These are phyloP conservation scores for Pythium apleroticum DNA, from an alignment of 352 stramenopile species.

Conservation along the genomic window DNA sequence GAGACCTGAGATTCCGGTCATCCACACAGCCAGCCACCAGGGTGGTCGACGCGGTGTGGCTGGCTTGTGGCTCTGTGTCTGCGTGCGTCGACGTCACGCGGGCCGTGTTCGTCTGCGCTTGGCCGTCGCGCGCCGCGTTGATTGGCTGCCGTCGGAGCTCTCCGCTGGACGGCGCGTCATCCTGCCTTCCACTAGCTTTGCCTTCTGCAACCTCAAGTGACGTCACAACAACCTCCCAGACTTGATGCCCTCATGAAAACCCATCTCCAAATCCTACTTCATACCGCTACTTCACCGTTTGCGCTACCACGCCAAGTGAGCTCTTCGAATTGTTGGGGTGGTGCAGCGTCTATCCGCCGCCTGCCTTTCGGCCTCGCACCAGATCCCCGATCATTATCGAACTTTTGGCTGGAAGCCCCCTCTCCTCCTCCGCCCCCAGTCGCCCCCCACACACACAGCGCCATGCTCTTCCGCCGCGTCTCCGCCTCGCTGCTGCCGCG, in stretches of 20 bases:
- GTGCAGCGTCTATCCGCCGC: constrained; percentile 1
- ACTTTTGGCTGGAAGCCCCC: constrained; percentile 6
- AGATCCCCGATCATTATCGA: constrained; percentile 26
- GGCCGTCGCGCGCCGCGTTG: neutral
- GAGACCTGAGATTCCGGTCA: constrained; percentile 6
- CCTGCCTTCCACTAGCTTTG: neutral
- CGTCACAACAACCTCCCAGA: constrained; percentile 23
- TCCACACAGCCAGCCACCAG: neutral
- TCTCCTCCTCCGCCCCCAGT: constrained; percentile 2
- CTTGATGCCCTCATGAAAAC: constrained; percentile 16
- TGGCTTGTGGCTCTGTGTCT: neutral
- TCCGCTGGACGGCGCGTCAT: constrained; percentile 17
- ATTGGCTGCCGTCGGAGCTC: constrained; percentile 8
- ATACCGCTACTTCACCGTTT: constrained; percentile 24
- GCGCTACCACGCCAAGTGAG: constrained; percentile 20
- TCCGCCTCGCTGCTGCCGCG: constrained; percentile 32
- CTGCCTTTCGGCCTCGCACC: neutral
- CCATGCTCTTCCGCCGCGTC: constrained; percentile 48
- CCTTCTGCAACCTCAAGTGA: constrained; percentile 23
- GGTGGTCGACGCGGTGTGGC: neutral
- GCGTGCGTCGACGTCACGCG: neutral
- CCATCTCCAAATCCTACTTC: constrained; percentile 29
- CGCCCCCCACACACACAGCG: neutral
- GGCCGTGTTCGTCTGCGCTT: neutral
- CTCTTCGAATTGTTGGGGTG: constrained; percentile 16